Evolutionary conservation across 176 grass and related monocot species (phyloP).

Genomic region (Zea luxurians): DNA sequence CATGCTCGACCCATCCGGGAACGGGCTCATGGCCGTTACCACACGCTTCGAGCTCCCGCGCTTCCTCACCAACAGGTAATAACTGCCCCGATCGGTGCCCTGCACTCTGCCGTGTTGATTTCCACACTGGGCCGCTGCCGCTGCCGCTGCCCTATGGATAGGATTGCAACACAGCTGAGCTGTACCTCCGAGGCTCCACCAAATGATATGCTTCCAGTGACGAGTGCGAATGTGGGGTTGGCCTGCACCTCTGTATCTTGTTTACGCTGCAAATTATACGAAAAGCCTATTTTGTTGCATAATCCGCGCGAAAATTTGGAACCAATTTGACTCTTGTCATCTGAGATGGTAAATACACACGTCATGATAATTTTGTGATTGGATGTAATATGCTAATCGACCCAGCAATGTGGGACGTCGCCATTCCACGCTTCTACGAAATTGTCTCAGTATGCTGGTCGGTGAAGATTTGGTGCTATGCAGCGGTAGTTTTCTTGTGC

Average conservation of each 20-base stretch:
- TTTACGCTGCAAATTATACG: no score
- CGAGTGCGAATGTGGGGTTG: background rate
- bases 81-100: no score
- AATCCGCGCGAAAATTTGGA: background rate
- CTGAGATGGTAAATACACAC: background rate
- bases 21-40: constrained; percentile 92
- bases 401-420: background rate
- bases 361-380: background rate
- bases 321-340: background rate
- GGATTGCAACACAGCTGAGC: background rate
- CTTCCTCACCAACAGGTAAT: constrained; percentile 75
- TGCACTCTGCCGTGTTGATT: background rate
- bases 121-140: background rate
- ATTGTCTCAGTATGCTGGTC: background rate
- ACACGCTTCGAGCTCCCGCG: constrained; percentile 70
- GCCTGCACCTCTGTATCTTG: background rate
- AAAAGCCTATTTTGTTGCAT: no score
- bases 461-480: background rate
- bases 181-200: background rate
- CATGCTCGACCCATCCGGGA: constrained; percentile 94
- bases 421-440: background rate
- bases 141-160: background rate
- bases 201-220: background rate
- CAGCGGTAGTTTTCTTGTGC: background rate
- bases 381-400: background rate